Percentiles rank a stretch among this genome's conserved stretches.
These are phyloP conservation scores for Pichia thaimueangensis DNA, from an alignment of 805 yeast genomes.

Conservation along the genomic window DNA sequence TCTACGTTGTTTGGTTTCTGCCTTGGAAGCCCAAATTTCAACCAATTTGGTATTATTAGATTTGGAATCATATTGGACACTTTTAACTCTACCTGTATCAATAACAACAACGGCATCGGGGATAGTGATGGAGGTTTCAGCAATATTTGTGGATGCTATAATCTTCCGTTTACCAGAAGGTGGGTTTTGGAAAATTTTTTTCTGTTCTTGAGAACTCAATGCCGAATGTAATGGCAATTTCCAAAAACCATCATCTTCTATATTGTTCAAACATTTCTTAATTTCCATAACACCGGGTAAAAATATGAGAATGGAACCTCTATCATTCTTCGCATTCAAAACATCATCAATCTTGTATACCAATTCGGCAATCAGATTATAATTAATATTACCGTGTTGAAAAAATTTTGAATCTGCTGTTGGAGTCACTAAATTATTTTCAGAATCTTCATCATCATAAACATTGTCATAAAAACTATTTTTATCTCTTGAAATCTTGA, in stretches of 20 bases:
- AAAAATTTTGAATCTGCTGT: constrained; percentile 62
- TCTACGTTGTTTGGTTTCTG: constrained; percentile 84
- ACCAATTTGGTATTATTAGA: constrained; percentile 63
- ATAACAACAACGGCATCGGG: constrained; percentile 91
- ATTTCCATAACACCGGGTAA: constrained; percentile 91
- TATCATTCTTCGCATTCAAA: constrained; percentile 34
- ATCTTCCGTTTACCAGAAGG: constrained; percentile 59
- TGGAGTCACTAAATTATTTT: constrained; percentile 42
- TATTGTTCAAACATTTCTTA: constrained; percentile 48
- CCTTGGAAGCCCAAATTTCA: constrained; percentile 84
- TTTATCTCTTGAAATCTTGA: constrained; percentile 34
- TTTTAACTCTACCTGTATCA: constrained; percentile 82
- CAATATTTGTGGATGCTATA: constrained; percentile 87
- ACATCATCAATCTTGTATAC: constrained; percentile 47
- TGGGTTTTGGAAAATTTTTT: constrained; percentile 58
- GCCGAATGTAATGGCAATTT: constrained; percentile 85
- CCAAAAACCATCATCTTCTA: constrained; percentile 29
- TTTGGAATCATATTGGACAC: constrained; percentile 60
- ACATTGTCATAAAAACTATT: not conserved
- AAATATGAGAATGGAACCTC: constrained; percentile 78
- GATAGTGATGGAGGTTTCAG: constrained; percentile 95
- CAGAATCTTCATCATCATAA: constrained; percentile 12
- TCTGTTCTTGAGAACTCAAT: constrained; percentile 74
- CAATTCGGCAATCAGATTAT: constrained; percentile 57
- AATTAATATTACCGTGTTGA: constrained; percentile 62